These are phyloP conservation scores for Cicer chorassanicum DNA, from an alignment of 306 rosid species.

Conservation along the genomic window DNA sequence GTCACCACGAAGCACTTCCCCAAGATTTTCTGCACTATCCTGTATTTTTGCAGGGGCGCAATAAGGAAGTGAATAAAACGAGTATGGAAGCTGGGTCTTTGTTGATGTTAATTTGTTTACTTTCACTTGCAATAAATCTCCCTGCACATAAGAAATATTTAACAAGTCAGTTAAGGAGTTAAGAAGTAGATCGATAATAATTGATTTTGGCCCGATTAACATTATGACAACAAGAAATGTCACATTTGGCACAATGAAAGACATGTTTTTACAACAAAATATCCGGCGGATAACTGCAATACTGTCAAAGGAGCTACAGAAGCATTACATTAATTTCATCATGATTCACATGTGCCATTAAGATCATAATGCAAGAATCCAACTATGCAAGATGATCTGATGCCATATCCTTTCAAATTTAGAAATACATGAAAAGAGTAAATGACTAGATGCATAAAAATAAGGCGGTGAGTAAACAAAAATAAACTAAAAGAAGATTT, in stretches of 20 bases:
- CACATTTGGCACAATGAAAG: not conserved
- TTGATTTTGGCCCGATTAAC: not conserved
- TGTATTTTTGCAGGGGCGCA: constrained; percentile 64
- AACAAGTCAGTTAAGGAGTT: constrained; percentile 14
- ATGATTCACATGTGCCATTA: not conserved
- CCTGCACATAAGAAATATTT: constrained; percentile 62
- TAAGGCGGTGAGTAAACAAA: not conserved
- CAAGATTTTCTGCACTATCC: constrained; percentile 95
- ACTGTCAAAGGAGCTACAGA: not conserved
- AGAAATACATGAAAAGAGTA: not conserved
- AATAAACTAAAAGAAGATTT: constrained; percentile 3
- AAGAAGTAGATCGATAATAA: not conserved
- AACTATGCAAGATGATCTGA: constrained; percentile 5
- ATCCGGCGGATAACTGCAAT: not conserved
- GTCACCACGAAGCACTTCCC: constrained; percentile 99
- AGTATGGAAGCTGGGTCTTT: constrained; percentile 98
- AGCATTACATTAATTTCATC: constrained; percentile 12
- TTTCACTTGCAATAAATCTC: constrained; percentile 85
- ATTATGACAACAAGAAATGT: constrained; percentile 7
- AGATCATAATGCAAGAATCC: constrained; percentile 11
- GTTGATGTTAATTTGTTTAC: constrained; percentile 91
- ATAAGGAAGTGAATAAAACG: constrained; percentile 86
- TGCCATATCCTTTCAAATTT: constrained; percentile 24
- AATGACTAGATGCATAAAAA: not conserved
- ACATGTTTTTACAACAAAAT: constrained; percentile 2